Conservation (phyloP, 495 filamentous ascomycete species). For the Monascus purpureus region DNA sequence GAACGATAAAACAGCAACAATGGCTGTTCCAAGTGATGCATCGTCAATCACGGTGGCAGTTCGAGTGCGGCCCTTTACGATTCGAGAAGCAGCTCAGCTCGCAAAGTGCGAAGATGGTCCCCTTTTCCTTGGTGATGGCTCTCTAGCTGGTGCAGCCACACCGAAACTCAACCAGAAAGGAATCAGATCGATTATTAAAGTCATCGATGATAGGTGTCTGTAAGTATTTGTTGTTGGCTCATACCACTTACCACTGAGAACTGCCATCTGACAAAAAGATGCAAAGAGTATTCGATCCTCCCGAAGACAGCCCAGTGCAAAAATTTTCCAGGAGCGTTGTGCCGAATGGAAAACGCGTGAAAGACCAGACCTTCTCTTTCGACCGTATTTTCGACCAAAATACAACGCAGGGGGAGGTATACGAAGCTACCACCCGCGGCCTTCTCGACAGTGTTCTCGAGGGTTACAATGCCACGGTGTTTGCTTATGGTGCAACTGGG, state of each 20-base stretch:
- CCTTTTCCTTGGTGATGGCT: constrained; percentile 89
- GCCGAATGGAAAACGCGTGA: constrained; percentile 79
- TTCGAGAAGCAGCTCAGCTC: constrained; percentile 51
- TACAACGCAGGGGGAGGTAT: constrained; percentile 83
- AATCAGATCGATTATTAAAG: constrained; percentile 82
- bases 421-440: constrained; percentile 80
- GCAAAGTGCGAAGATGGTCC: constrained; percentile 73
- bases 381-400: constrained; percentile 96
- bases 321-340: constrained; percentile 75
- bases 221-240: constrained; percentile 31
- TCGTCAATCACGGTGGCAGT: constrained; percentile 62
- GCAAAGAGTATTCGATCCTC: constrained; percentile 88
- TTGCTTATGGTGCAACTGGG: constrained; percentile 94
- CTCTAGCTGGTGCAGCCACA: constrained; percentile 63
- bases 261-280: constrained; percentile 5
- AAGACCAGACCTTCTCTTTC: constrained; percentile 96
- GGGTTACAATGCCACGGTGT: constrained; percentile 97
- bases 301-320: constrained; percentile 91
- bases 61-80: constrained; percentile 83
- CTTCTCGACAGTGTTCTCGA: constrained; percentile 91
- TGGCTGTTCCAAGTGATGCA: constrained; percentile 44
- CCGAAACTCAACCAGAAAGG: constrained; percentile 81
- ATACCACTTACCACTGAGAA: neutral
- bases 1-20: too few species aligned
- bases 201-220: constrained; percentile 92